Base-by-base conservation (phyloP, 306 rosid species). In the Cucurbita ficifolia region DNA sequence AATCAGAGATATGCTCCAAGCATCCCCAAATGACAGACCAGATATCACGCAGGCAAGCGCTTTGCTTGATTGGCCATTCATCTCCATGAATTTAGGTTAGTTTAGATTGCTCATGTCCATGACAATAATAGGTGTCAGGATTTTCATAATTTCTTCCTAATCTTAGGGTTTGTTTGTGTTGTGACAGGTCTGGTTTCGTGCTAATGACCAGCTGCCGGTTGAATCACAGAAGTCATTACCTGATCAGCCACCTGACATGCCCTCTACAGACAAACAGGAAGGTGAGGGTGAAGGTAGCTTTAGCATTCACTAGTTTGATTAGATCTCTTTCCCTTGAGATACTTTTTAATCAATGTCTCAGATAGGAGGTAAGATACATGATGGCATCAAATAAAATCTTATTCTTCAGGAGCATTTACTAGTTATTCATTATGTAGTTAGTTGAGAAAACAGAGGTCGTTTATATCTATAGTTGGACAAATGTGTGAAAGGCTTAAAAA, bases 41-140 rank as follows among this genome's bases (percentile, higher is more conserved):
- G 99, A 94, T 81, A 90, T 94, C 99, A 91, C 96, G 95, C 99
- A 90, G 99, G 99, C 97, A 94, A 94, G 99, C 88, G 87, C 96
- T 94, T 94, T 94, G 95, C 97, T 94, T 89, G 97, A 94, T 94
- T 89, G 97, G 95, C 96, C 97, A 87, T 94, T 89, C 95, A 91
- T 90, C 95, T 89, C 96, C 96, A 88, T 93, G 90, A 89, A 79
- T 87, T 94, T 94, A 94, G 99, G 99, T 94, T 94, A 88, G 98
- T 90, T 88, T 88, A 94, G 96, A 94, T 88, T 85, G 82, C 85
- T 84, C 85, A 82, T 77, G 85, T 76, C 63, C 75, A 81, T 76
- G 78, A 88, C 83, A 84, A 83, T 81, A 76, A 18, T 87, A 82
- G 92, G 86, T 83, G 80, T 70, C 83, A 67, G 78, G 79, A 35